Conservation (phyloP, 139 green algal genomes). For the Tetraselmis striata region DNA sequence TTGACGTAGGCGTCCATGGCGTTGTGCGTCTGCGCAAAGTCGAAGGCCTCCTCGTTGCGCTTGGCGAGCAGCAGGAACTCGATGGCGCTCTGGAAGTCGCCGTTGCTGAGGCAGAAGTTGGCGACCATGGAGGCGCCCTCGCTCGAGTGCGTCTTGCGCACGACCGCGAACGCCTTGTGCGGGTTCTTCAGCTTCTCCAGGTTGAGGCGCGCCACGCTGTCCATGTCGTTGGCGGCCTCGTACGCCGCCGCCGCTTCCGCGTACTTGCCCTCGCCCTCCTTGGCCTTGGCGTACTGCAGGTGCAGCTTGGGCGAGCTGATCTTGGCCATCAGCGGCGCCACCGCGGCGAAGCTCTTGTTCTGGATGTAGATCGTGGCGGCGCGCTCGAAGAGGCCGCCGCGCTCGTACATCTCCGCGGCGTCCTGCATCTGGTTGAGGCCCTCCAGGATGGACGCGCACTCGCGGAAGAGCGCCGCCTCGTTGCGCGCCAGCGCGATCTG, state of each 20-base stretch:
- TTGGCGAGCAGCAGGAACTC: constrained; percentile 63
- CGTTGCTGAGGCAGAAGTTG: constrained; percentile 37
- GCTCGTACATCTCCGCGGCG: constrained; percentile 75
- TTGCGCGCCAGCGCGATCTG: constrained; percentile 40
- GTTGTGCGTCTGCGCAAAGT: constrained; percentile 53
- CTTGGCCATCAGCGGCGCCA: constrained; percentile 59
- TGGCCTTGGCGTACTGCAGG: constrained; percentile 65
- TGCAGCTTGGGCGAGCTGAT: constrained; percentile 58
- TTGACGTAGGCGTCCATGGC: constrained; percentile 61
- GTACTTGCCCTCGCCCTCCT: constrained; percentile 60
- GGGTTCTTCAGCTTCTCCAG: constrained; percentile 56
- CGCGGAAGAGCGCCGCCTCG: constrained; percentile 48
- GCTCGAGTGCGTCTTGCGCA: constrained; percentile 43
- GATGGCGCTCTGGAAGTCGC: constrained; percentile 41
- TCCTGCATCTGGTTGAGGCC: constrained; percentile 44
- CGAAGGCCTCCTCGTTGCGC: constrained; percentile 61
- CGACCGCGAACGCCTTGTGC: constrained; percentile 54
- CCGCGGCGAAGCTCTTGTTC: constrained; percentile 56
- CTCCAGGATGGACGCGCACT: constrained; percentile 70
- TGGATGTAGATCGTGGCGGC: constrained; percentile 72
- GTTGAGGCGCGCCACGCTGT: constrained; percentile 53
- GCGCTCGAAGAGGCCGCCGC: constrained; percentile 54
- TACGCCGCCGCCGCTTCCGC: constrained; percentile 45
- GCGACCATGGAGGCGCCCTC: constrained; percentile 40
- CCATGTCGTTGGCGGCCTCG: constrained; percentile 54